These are phyloP conservation scores for Alternaria panax DNA, from an alignment of 2,329 filamentous ascomycete genomes.

Conservation along the genomic window DNA sequence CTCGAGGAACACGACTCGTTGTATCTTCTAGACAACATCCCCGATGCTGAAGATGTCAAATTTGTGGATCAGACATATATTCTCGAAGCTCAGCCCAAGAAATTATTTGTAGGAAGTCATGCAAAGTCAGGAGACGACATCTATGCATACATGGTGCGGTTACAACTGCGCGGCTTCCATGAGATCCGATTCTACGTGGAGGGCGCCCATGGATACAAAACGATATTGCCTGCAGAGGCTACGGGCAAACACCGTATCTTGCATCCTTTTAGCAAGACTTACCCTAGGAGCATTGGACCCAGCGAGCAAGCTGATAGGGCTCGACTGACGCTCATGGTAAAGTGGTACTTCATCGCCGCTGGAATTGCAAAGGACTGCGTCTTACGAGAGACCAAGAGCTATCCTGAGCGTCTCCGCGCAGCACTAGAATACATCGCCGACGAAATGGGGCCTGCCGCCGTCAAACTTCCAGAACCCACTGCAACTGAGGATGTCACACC, in stretches of 20 bases:
- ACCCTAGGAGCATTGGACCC: background rate
- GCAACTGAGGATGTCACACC: background rate
- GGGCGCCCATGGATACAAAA: background rate
- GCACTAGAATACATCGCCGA: conserved; percentile 15
- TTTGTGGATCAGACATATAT: conserved; percentile 15
- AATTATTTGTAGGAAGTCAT: conserved; percentile 17
- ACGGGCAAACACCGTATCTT: conserved; percentile 13
- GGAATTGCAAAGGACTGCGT: conserved; percentile 19
- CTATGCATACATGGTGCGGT: conserved; percentile 15
- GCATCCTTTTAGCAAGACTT: conserved; percentile 24
- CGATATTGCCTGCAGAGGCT: conserved; percentile 1
- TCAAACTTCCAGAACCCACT: background rate
- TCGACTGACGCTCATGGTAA: conserved; percentile 11
- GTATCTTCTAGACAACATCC: conserved; percentile 19
- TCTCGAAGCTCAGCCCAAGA: conserved; percentile 14
- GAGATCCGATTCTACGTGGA: conserved; percentile 16
- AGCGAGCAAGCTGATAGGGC: conserved; percentile 8
- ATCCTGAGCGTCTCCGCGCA: conserved; percentile 11
- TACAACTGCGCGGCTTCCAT: conserved; percentile 3
- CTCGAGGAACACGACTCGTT: conserved; percentile 8
- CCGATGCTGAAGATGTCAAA: conserved; percentile 9
- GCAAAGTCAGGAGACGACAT: conserved; percentile 12
- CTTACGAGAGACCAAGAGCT: conserved; percentile 19
- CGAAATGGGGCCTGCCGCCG: conserved; percentile 16
- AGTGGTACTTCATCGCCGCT: conserved; percentile 22